Conservation (phyloP, 352 stramenopile genomes). For the Globisporangium perplexum region DNA sequence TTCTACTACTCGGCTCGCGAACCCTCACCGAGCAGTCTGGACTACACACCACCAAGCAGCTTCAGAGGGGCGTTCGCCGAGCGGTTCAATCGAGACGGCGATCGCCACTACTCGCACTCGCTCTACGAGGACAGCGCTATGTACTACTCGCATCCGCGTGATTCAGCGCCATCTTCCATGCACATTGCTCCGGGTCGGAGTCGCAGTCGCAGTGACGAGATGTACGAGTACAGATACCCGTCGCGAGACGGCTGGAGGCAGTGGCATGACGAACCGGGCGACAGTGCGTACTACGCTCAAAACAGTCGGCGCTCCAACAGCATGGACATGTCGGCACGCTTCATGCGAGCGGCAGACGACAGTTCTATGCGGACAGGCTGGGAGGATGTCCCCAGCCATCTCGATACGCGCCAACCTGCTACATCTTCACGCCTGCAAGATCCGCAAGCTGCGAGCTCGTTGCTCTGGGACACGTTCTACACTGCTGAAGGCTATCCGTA, state of each 20-base stretch:
- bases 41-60: not conserved
- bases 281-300: not conserved
- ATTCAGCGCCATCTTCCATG: not conserved
- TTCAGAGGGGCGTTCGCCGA: conserved; percentile 28
- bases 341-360: not conserved
- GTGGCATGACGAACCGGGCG: not conserved
- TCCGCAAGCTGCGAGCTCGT: not conserved
- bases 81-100: conserved; percentile 23
- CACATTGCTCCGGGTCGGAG: not conserved
- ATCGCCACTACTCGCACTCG: not conserved
- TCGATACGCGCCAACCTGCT: not conserved
- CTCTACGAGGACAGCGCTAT: not conserved
- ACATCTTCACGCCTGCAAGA: not conserved
- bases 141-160: not conserved
- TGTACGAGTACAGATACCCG: not conserved
- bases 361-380: not conserved
- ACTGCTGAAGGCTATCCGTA: conserved; percentile 72
- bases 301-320: conserved; percentile 1
- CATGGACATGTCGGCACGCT: conserved; percentile 1
- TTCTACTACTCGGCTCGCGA: conserved; percentile 36
- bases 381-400: not conserved
- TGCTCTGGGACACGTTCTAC: conserved; percentile 64
- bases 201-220: conserved; percentile 12
- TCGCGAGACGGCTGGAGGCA: not conserved
- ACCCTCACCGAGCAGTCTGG: not conserved